These are phyloP conservation scores for Platanthera zijinensis DNA, from an alignment of 106 monocot genomes.

Conservation along the genomic window DNA sequence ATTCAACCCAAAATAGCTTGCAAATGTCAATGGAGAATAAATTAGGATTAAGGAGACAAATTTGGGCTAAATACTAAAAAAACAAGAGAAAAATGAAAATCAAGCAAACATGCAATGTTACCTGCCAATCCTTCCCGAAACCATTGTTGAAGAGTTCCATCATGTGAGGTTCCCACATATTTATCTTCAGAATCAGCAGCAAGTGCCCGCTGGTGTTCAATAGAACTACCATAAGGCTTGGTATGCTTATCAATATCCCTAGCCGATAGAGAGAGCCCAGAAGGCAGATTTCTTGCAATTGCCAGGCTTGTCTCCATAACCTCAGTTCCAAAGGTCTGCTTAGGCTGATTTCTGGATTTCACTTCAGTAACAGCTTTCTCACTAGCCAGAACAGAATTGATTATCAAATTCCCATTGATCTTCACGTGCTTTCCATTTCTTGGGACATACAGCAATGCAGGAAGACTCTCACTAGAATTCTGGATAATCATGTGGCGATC, in stretches of 20 bases:
- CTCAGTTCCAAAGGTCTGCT: conserved; percentile 22
- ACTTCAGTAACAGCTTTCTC: conserved; percentile 51
- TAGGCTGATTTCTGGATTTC: conserved; percentile 8
- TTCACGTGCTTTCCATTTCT: conserved; percentile 88
- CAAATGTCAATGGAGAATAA: neutral
- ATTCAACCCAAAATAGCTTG: neutral
- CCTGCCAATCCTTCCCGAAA: conserved; percentile 92
- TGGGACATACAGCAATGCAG: conserved; percentile 83
- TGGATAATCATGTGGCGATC: conserved; percentile 8
- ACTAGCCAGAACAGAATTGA: conserved; percentile 81
- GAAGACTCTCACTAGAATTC: conserved; percentile 54
- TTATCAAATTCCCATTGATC: conserved; percentile 95
- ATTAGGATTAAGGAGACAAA: neutral
- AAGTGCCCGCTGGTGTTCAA: conserved; percentile 35
- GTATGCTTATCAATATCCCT: conserved; percentile 28
- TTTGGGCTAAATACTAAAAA: neutral
- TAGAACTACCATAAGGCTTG: conserved; percentile 25
- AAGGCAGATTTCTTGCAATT: conserved; percentile 36
- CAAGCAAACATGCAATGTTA: conserved; percentile 8
- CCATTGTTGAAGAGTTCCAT: conserved; percentile 79
- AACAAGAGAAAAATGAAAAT: neutral
- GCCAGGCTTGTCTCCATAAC: conserved; percentile 51
- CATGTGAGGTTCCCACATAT: conserved; percentile 22
- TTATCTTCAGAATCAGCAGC: conserved; percentile 28
- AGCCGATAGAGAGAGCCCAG: conserved; percentile 27